Evolutionary conservation across 805 yeast genomes (phyloP).

Genomic region (Saccharomycopsis microspora): DNA sequence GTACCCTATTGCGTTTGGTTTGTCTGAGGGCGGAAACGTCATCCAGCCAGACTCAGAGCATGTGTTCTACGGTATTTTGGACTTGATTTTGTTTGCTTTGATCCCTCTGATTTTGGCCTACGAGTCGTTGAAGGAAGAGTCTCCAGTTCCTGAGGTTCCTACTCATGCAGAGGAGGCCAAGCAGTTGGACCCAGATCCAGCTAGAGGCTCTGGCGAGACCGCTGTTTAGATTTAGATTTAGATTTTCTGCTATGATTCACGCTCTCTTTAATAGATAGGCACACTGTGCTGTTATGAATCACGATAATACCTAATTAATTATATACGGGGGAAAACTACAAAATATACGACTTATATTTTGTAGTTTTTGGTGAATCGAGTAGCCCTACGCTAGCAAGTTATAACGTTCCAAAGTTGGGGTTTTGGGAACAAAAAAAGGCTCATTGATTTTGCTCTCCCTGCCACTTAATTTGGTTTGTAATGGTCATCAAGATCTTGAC

Average conservation of each 20-base stretch:
- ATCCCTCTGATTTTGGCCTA: slow-evolving; percentile 19
- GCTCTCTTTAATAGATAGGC: no score
- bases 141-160: neutral
- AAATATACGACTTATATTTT: no score
- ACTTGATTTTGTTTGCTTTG: slow-evolving; percentile 31
- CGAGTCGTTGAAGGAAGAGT: neutral
- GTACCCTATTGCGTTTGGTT: slow-evolving; percentile 41
- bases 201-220: neutral
- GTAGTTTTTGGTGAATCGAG: no score
- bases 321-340: no score
- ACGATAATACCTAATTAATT: no score
- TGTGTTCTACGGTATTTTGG: slow-evolving; percentile 49
- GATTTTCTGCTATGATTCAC: neutral
- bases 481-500: no score
- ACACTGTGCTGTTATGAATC: no score
- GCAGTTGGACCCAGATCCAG: neutral
- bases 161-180: neutral
- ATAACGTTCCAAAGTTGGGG: no score
- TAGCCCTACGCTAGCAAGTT: no score
- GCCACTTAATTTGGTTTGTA: no score
- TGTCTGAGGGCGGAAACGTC: slow-evolving; percentile 52
- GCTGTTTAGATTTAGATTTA: neutral
- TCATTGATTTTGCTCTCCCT: no score
- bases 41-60: slow-evolving; percentile 48
- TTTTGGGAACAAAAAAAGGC: no score